Conservation (phyloP, 768 basidiomycete species). For the Tricholoma furcatifolium region DNA sequence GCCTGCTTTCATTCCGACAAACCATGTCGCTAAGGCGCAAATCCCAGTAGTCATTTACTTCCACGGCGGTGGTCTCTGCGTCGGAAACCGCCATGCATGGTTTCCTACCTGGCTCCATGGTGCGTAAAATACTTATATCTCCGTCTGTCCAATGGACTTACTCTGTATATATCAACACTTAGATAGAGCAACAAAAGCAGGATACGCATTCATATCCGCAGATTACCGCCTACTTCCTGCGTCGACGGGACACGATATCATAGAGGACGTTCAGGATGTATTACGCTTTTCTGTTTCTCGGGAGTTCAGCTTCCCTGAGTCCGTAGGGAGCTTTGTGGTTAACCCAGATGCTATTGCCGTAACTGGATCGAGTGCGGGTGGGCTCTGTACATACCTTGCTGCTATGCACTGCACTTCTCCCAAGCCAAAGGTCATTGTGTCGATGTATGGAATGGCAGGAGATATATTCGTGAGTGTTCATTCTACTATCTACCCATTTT, state of each 20-base stretch:
- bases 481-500: not conserved
- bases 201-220: conserved; percentile 57
- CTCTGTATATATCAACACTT: not conserved
- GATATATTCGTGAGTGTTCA: conserved; percentile 42
- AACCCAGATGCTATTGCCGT: conserved; percentile 47
- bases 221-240: conserved; percentile 62
- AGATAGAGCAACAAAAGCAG: conserved; percentile 47
- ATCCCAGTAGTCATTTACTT: conserved; percentile 42
- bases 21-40: not conserved
- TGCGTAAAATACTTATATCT: conserved; percentile 24
- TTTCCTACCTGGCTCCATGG: conserved; percentile 66
- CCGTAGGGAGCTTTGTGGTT: conserved; percentile 29
- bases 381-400: conserved; percentile 63
- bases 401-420: conserved; percentile 48
- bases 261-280: conserved; percentile 56
- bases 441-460: conserved; percentile 66
- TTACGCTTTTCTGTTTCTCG: conserved; percentile 42
- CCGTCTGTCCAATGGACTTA: not conserved
- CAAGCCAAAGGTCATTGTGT: conserved; percentile 52
- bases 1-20: conserved; percentile 7
- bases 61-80: conserved; percentile 58
- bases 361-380: conserved; percentile 60
- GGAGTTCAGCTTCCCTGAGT: conserved; percentile 11
- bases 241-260: conserved; percentile 53
- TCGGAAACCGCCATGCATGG: conserved; percentile 59